These are phyloP conservation scores for Dalechampia spathulata DNA, from an alignment of 441 rosid genomes.

Conservation along the genomic window DNA sequence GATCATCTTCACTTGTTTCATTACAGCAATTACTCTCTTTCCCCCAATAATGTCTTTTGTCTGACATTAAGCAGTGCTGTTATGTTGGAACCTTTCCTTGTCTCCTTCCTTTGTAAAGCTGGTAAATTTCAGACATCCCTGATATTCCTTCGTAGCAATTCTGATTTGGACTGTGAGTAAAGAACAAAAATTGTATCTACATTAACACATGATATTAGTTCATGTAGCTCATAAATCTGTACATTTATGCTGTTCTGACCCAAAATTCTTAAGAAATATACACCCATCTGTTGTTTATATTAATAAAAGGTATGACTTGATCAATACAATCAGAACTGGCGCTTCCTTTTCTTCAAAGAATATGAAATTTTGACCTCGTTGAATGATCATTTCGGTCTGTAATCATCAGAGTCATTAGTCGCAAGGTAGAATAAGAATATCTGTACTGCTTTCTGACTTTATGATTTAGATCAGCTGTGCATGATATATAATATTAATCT, in stretches of 20 bases:
- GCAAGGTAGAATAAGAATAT: neutral
- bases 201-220: neutral
- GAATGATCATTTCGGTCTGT: neutral
- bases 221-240: too few relatives aligned
- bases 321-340: neutral
- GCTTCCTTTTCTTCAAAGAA: neutral
- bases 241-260: too few relatives aligned
- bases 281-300: too few relatives aligned
- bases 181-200: neutral
- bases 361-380: neutral
- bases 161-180: slow-evolving; percentile 1
- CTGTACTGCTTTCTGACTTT: neutral
- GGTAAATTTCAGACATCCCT: slow-evolving; percentile 12
- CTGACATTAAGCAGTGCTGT: slow-evolving; percentile 21
- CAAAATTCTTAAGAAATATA: too few relatives aligned
- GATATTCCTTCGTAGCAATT: slow-evolving; percentile 12
- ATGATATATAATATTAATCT: slow-evolving; percentile 7
- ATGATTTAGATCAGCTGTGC: slow-evolving; percentile 11
- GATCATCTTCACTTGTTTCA: slow-evolving; percentile 21
- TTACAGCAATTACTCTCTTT: slow-evolving; percentile 1
- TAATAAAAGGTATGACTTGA: neutral
- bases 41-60: neutral
- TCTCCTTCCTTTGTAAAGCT: slow-evolving; percentile 22
- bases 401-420: slow-evolving; percentile 6
- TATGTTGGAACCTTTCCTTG: slow-evolving; percentile 14